These are phyloP conservation scores for Aphanocladium album DNA, from an alignment of 2,329 filamentous ascomycete genomes.

Conservation along the genomic window DNA sequence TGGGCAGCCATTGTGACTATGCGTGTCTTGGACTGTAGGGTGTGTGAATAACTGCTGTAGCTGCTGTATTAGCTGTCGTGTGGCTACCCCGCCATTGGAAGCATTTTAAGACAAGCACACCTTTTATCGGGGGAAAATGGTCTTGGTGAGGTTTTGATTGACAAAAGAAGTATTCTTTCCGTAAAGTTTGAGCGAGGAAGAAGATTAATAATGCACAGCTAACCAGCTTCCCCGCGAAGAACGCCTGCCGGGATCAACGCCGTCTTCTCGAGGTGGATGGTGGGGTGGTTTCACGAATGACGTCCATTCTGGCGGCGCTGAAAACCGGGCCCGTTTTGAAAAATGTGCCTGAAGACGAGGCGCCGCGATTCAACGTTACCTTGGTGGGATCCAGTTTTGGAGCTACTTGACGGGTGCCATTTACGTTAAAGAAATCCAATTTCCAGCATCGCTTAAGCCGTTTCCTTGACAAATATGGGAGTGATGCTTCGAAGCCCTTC, in stretches of 20 bases:
- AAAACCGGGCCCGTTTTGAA: background rate
- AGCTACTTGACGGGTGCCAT: background rate
- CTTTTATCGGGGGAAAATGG: background rate
- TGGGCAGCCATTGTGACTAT: slow-evolving; percentile 31
- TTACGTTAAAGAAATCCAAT: background rate
- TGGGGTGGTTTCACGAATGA: slow-evolving; percentile 6
- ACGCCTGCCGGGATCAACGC: background rate
- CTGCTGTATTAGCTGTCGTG: background rate
- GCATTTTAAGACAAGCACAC: background rate
- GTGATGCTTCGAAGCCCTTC: too few relatives aligned
- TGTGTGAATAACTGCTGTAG: background rate
- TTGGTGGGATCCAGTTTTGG: slow-evolving; percentile 4
- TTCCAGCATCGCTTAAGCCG: background rate
- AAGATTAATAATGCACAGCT: background rate
- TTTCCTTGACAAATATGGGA: too few relatives aligned
- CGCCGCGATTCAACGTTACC: slow-evolving; percentile 12
- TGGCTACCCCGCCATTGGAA: background rate
- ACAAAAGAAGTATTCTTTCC: background rate
- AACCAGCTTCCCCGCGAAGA: slow-evolving; percentile 1
- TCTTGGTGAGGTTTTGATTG: background rate
- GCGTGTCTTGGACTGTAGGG: background rate
- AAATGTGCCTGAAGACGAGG: background rate
- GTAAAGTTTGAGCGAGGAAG: background rate
- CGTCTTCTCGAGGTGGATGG: background rate
- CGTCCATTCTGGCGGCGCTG: background rate